phyloP scores from a whole-genome alignment of 2,329 filamentous ascomycete genomes.

The Mollisiaceae sp. region DNA sequence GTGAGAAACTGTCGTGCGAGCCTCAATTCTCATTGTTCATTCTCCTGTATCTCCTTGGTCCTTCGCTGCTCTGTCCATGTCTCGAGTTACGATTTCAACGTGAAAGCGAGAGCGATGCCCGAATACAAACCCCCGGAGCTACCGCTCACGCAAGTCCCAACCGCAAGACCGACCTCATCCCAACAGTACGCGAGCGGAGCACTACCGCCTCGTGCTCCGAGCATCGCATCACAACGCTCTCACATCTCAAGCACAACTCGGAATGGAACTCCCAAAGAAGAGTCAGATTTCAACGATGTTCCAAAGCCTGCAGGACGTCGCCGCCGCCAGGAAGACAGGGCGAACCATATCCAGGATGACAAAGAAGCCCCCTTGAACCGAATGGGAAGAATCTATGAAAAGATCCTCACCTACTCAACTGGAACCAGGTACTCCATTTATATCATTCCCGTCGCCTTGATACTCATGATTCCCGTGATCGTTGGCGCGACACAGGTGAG shows the following conservation, averaged over 20 bases:
- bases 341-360: neutral
- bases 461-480: conserved; percentile 19
- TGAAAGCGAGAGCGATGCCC: neutral
- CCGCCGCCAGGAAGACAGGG: neutral
- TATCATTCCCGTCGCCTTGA: conserved; percentile 18
- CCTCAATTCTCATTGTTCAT: conserved; percentile 3
- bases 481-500: conserved; percentile 68
- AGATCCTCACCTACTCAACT: conserved; percentile 16
- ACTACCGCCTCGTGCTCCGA: neutral
- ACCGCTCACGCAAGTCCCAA: conserved; percentile 14
- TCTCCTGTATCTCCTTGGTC: neutral
- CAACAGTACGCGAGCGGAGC: conserved; percentile 2
- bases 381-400: conserved; percentile 17
- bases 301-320: conserved; percentile 14
- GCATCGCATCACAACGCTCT: conserved; percentile 11
- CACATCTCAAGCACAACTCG: neutral
- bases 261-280: conserved; percentile 1
- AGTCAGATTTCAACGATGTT: neutral
- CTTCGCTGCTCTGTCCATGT: neutral
- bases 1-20: conserved; percentile 2
- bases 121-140: conserved; percentile 13
- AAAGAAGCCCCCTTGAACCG: conserved; percentile 14
- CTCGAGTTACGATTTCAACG: neutral
- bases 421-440: conserved; percentile 22
- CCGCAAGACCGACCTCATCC: conserved; percentile 5